These are phyloP conservation scores for Colletotrichum sp. DNA, from an alignment of 2,329 filamentous ascomycete genomes.

Conservation along the genomic window DNA sequence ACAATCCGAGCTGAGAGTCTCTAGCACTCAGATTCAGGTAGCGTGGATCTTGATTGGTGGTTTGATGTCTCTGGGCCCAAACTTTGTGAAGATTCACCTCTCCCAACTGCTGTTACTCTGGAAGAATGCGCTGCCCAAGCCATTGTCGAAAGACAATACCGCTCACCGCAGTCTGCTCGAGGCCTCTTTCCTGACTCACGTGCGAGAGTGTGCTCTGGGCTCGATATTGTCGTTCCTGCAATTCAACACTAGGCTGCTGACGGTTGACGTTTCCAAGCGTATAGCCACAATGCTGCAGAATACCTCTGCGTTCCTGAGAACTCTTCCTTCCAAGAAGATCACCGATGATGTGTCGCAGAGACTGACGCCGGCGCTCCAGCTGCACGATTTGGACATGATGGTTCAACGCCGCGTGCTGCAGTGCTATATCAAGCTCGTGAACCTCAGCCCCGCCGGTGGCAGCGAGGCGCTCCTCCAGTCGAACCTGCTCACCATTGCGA, in stretches of 20 bases:
- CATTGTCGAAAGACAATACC: constrained; percentile 90
- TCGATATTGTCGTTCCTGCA: constrained; percentile 92
- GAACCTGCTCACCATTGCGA: constrained; percentile 86
- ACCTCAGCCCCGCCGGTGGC: constrained; percentile 83
- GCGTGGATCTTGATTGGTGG: constrained; percentile 98
- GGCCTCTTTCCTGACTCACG: constrained; percentile 90
- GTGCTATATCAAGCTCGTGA: constrained; percentile 91
- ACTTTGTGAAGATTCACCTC: constrained; percentile 98
- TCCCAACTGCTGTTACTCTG: constrained; percentile 92
- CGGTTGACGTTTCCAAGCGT: constrained; percentile 90
- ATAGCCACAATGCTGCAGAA: constrained; percentile 95
- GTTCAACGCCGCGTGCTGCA: constrained; percentile 91
- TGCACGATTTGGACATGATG: constrained; percentile 92
- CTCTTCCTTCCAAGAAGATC: constrained; percentile 81
- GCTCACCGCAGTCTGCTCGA: constrained; percentile 84
- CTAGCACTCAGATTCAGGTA: constrained; percentile 94
- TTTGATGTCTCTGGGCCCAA: constrained; percentile 93
- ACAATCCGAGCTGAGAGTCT: constrained; percentile 87
- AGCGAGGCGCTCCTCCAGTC: constrained; percentile 89
- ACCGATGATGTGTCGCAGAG: constrained; percentile 87
- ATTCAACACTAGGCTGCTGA: constrained; percentile 90
- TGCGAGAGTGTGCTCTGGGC: constrained; percentile 90
- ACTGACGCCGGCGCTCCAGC: constrained; percentile 82
- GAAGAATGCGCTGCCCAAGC: constrained; percentile 97
- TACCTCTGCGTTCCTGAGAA: constrained; percentile 87